These are phyloP conservation scores for Xylariomycetidae sp. DNA, from an alignment of 2,329 filamentous ascomycete genomes.

Conservation along the genomic window DNA sequence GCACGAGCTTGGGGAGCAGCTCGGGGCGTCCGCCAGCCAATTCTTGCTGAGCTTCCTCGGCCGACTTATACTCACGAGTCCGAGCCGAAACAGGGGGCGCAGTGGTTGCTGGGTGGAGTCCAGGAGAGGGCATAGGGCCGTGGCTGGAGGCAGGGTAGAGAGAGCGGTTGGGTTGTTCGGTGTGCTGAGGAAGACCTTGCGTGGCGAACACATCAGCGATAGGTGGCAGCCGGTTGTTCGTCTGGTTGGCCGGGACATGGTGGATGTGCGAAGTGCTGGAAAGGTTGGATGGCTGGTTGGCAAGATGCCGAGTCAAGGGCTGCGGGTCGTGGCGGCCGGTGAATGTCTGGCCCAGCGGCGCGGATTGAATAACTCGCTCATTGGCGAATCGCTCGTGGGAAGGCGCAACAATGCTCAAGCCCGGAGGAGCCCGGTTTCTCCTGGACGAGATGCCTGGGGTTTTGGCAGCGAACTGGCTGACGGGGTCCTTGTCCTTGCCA, in stretches of 20 bases:
- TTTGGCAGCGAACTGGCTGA: constrained; percentile 52
- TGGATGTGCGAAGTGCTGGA: constrained; percentile 85
- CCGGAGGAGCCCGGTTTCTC: constrained; percentile 76
- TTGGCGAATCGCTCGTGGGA: constrained; percentile 87
- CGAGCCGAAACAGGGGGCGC: constrained; percentile 52
- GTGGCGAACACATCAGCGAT: constrained; percentile 87
- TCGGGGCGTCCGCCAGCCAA: constrained; percentile 89
- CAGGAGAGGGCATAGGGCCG: constrained; percentile 70
- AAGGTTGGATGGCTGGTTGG: constrained; percentile 76
- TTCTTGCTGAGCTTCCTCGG: constrained; percentile 89
- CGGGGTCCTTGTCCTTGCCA: constrained; percentile 45
- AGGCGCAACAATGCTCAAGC: constrained; percentile 90
- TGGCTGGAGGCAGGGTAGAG: constrained; percentile 57
- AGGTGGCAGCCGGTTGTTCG: constrained; percentile 84
- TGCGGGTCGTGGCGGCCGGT: constrained; percentile 80
- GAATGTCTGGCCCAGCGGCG: constrained; percentile 89
- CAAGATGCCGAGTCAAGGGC: constrained; percentile 68
- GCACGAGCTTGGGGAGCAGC: constrained; percentile 84
- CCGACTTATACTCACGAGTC: constrained; percentile 84
- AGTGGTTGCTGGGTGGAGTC: constrained; percentile 55
- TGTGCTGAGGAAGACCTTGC: constrained; percentile 62
- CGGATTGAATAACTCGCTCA: constrained; percentile 94
- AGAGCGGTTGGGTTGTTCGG: constrained; percentile 43
- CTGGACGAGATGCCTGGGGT: constrained; percentile 66
- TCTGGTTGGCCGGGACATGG: constrained; percentile 81